Conservation (phyloP, 768 basidiomycete genomes). For the Scleroderma bovista region DNA sequence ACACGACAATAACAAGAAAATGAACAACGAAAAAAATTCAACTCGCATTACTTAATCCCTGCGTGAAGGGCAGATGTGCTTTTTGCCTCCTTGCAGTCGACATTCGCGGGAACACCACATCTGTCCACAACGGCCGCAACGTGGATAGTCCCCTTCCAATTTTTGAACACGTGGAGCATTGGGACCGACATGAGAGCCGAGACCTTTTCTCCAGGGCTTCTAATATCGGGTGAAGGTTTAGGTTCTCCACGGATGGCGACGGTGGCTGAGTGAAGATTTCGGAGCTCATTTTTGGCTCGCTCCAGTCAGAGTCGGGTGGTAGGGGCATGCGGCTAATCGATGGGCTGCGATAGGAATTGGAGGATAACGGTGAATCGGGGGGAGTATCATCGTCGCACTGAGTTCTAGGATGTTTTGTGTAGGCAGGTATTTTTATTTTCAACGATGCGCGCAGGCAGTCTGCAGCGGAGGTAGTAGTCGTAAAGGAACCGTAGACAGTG, state of each 20-base stretch:
- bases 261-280: slow-evolving; percentile 7
- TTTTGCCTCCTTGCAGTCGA: slow-evolving; percentile 46
- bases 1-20: not conserved
- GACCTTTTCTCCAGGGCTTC: slow-evolving; percentile 48
- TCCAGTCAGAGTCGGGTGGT: slow-evolving; percentile 19
- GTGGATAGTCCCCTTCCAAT: slow-evolving; percentile 50
- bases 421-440: slow-evolving; percentile 12
- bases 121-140: slow-evolving; percentile 52
- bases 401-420: slow-evolving; percentile 1
- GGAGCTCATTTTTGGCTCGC: slow-evolving; percentile 7
- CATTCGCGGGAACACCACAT: slow-evolving; percentile 65
- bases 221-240: slow-evolving; percentile 39
- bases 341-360: slow-evolving; percentile 24
- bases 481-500: slow-evolving; percentile 35
- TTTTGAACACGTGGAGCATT: slow-evolving; percentile 52
- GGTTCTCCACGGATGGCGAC: slow-evolving; percentile 16
- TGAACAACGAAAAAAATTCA: too few species aligned
- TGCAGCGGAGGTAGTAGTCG: slow-evolving; percentile 32
- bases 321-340: slow-evolving; percentile 40
- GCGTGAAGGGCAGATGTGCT: slow-evolving; percentile 39
- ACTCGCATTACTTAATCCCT: slow-evolving; percentile 10
- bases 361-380: slow-evolving; percentile 26
- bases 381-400: slow-evolving; percentile 20
- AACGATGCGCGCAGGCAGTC: slow-evolving; percentile 23
- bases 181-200: slow-evolving; percentile 37